Evolutionary conservation across 495 filamentous ascomycete species (phyloP), one percentile per base, ranked within the genome.

Genomic region (Thermothielavioides terrestris): DNA sequence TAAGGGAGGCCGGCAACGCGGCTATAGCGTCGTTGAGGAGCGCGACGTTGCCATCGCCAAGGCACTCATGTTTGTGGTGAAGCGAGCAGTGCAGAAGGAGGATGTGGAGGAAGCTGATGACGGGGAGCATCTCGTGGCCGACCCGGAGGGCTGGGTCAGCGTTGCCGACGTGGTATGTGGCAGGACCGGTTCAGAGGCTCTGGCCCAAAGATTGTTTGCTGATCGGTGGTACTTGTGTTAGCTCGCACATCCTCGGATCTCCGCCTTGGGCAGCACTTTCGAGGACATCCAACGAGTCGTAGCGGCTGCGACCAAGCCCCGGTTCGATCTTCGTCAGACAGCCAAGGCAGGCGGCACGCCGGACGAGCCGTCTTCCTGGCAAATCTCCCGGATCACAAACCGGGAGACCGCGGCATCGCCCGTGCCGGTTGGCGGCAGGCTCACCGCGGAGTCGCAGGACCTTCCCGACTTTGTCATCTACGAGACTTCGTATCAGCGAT

Each of bases 11-110:
- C 44, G 36, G 27, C 35, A 27, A n/a, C 63, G 68, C 3, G 60
- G 67, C 2, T 72, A 72, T 59, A 66, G 64, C 41, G 54, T 71
- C 22, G 64, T 68, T 7, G 69, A 74, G 44, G 67, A 74, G 31
- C 56, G 65, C 37, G 70, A 74, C 36, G 53, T 52, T 3, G 60
- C 60, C 44, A 55, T 72, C 17, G 59, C 65, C 50, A 72, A 74
- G 56, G 69, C 70, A 14, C 48, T 74, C 30, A 63, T 61, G 48
- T 72, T 68, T 36, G 65, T 70, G 21, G 47, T 74, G 25, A 74
- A 72, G 56, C 57, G 69, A 9, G 66, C 68, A 18, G 58, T 70
- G 20, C 49, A 55, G 36, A 57, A 68, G 27, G 60, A 55, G 23
- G 63, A 68, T 18, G 54, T 58, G 7, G 63, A 71, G 43, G 68